Evolutionary conservation across 2,329 filamentous ascomycete species (phyloP), one percentile per base, ranked within the genome.

Genomic region (Xylaria sp.): DNA sequence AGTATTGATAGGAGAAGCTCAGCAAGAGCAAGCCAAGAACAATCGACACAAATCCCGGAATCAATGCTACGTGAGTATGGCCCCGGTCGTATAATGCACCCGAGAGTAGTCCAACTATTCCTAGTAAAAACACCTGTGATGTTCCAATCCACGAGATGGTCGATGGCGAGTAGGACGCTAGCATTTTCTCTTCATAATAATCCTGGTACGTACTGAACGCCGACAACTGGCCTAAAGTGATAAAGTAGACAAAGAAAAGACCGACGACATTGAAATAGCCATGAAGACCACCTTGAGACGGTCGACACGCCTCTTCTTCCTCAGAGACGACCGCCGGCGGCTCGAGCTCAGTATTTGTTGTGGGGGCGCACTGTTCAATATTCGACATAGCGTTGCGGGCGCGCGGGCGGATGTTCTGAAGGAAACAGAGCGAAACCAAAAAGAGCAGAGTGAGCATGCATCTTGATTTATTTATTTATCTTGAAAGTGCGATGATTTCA

Each of bases 1-100:
- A 60, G 28, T 51, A 63, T n/a, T 57, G 26, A 40, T 36, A 7
- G 6, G 57, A 51, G 38, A 83, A 76, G 26, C 77, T 78, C 2
- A 77, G 73, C 70, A 80, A 79, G 53, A 83, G 75, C 48, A 82
- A 63, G 4, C 78, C 78, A 17, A 76, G 26, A 44, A 74, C 66
- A 33, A 72, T 68, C 13, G 78, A 59, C 6, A 58, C 33, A 5
- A 65, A 57, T n/a, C 63, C 67, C 4, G 58, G 26, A 23, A 42
- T 33, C 13, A 67, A 64, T 4, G 40, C 46, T 9, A 51, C 53
- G 15, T 61, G 64, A 11, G 48, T 11, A 62, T 79, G 73, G 6
- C 79, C 79, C 44, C 70, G 74, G 63, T 81, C 79, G 63, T 76
- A 76, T 13, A 79, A 68, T 1, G 73, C 73, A 1, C 79, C 79